Base-by-base conservation (phyloP, 345 rosid genomes). In the Microthlaspi erraticum region DNA sequence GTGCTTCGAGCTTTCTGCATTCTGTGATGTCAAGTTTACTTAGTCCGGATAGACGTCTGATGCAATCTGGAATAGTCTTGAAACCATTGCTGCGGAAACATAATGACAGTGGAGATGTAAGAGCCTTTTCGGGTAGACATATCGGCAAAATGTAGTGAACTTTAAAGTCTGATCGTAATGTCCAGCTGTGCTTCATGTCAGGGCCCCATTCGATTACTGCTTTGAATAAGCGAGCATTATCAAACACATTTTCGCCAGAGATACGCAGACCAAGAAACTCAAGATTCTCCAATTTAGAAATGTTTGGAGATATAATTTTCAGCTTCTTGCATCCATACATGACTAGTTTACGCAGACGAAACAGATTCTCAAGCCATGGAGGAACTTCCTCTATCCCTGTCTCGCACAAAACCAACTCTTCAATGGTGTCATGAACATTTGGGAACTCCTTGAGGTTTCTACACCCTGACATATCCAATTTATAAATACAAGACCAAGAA, bases 381-480 rank as follows among this genome's bases (percentile, higher is more conserved):
- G 65, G 64, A 19, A 68, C 18, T 46, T 68, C 64, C 17, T 32
- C 10, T 55, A 68, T 55, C 42, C 16, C 9, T 43, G 63, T 67
- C 6, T 17, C 5, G 49, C 54, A 11, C 44, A 67, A 67, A 3
- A 2, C 5, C 19, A 67, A 43, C 11, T 23, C 26, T 23, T 5
- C 12, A 10, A 66, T 53, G 60, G 39, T 51, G 50, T 29, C 17
- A 39, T 62, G 63, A 54, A 67, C 62, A 42, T 54, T 12, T 45
- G 80, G 75, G 12, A 80, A 76, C 10, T n/a, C 39, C 42, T 19
- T 37, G 8, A 80, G 66, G 4, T 14, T 64, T 16, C 3, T 20
- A 41, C 80, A 73, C 3, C 23, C 2, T 2, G 0, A 5, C 69
- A 80, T 26, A 58, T 37, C 23, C 29, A 80, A 41, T 6, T 0